Evolutionary conservation across 805 yeast genomes (phyloP), one percentile per base, ranked within the genome.

Genomic region (Tetrapisispora phaffii): DNA sequence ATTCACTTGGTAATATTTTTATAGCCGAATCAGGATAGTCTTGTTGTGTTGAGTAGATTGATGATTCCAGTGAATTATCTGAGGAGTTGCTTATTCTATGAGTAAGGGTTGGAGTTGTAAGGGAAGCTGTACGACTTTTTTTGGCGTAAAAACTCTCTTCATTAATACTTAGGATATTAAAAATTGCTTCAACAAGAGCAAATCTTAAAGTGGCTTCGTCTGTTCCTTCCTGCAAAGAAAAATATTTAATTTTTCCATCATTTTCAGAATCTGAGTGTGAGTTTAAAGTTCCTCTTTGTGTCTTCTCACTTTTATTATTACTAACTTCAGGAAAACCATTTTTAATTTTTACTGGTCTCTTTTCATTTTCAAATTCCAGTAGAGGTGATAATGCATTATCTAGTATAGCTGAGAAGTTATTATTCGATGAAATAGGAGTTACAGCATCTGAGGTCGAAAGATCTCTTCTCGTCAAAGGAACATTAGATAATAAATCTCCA

Each of bases 401-500:
- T 7, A 10, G 16, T 17, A 26, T 4, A 26, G 20, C 4, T 2
- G 32, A 17, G 2, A 38, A 21, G 9, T 19, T 24, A 9, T 12
- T 17, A 16, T 24, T 38, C 19, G 41, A 28, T 2, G 39, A 22
- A 15, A 8, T 9, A 8, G 24, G 21, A 6, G 33, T 26, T 4
- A 22, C 6, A 6, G 9, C 32, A 12, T 13, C 17, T 21, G 37
- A 4, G 10, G 10, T 16, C 20, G 50, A 29, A 21, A 44, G 29
- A 42, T 53, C 58, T 35, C 53, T 60, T 44, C 82, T 66, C 1
- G 82, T 72, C 7, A 84, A 60, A 1, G 95, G 93, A 1, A 82
- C 95, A 44, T 82, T 84, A 0, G 95, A 83, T 10, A 88, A 65
- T 42, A 88, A 68, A 58, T 87, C 95, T 24, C 96, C 96, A 0